These are phyloP conservation scores for Termitomyces sp. DNA, from an alignment of 768 basidiomycete species.

Conservation along the genomic window DNA sequence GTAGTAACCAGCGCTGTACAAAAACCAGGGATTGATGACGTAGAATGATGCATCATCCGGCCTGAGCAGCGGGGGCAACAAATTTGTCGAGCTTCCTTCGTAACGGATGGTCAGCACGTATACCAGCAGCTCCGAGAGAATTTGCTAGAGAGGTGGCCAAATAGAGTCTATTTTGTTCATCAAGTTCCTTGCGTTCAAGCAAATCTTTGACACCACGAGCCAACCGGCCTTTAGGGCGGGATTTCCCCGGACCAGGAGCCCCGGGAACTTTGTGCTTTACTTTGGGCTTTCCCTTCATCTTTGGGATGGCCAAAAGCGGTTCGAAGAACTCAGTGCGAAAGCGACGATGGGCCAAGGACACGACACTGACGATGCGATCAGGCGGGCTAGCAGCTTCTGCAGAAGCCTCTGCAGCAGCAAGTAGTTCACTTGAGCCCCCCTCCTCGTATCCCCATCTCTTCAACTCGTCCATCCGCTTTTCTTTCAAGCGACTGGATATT, in stretches of 20 bases:
- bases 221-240: slow-evolving; percentile 58
- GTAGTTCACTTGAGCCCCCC: slow-evolving; percentile 39
- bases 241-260: slow-evolving; percentile 30
- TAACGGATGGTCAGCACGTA: slow-evolving; percentile 61
- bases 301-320: slow-evolving; percentile 63
- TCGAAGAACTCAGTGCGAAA: slow-evolving; percentile 73
- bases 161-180: slow-evolving; percentile 38
- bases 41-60: not conserved
- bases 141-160: slow-evolving; percentile 48
- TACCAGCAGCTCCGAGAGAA: slow-evolving; percentile 46
- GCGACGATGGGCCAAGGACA: slow-evolving; percentile 61
- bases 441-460: slow-evolving; percentile 67
- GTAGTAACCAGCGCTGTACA: not conserved
- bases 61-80: slow-evolving; percentile 21
- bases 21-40: not conserved
- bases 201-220: slow-evolving; percentile 64
- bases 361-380: slow-evolving; percentile 62
- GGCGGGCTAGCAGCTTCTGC: slow-evolving; percentile 69
- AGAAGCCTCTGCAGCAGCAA: slow-evolving; percentile 58
- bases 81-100: slow-evolving; percentile 66
- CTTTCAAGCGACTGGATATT: slow-evolving; percentile 51
- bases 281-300: slow-evolving; percentile 51
- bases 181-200: slow-evolving; percentile 46
- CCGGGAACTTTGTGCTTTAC: slow-evolving; percentile 46
- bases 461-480: slow-evolving; percentile 57